Conservation (phyloP, 108 stramenopile genomes). For the Skeletonema potamos region DNA sequence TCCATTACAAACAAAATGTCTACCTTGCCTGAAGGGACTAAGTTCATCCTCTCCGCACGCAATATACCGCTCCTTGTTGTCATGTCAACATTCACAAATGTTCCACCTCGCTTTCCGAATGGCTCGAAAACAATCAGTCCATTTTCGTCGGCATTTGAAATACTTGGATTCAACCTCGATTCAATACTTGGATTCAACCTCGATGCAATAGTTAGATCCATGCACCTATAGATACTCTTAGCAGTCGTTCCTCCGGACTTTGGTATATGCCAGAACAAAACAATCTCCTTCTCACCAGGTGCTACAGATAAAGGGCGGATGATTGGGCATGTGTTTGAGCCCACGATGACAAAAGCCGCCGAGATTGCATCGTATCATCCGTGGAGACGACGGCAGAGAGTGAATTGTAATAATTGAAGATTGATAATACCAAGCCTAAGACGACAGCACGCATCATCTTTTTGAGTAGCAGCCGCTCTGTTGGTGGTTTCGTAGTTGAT, state of each 20-base stretch:
- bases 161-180: not conserved
- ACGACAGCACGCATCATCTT: not conserved
- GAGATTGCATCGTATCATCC: not conserved
- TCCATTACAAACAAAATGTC: constrained; percentile 6
- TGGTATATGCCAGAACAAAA: constrained; percentile 22
- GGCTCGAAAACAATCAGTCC: not conserved
- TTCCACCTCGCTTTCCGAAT: not conserved
- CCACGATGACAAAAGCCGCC: not conserved
- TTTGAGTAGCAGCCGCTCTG: not conserved
- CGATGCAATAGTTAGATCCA: constrained; percentile 23
- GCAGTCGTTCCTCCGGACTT: constrained; percentile 40
- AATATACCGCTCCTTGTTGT: not conserved
- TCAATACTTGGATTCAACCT: constrained; percentile 11
- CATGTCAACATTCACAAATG: not conserved
- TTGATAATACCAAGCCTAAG: not conserved
- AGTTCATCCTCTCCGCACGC: not conserved
- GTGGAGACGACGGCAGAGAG: not conserved
- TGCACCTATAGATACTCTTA: constrained; percentile 33
- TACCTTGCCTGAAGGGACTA: not conserved
- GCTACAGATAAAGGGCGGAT: not conserved
- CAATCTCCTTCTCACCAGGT: not conserved
- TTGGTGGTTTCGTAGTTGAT: not conserved
- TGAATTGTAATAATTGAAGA: not conserved
- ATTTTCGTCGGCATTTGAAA: not conserved
- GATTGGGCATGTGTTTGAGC: not conserved